These are phyloP conservation scores for Lipomyces kockii DNA, from an alignment of 805 yeast species.

Conservation along the genomic window DNA sequence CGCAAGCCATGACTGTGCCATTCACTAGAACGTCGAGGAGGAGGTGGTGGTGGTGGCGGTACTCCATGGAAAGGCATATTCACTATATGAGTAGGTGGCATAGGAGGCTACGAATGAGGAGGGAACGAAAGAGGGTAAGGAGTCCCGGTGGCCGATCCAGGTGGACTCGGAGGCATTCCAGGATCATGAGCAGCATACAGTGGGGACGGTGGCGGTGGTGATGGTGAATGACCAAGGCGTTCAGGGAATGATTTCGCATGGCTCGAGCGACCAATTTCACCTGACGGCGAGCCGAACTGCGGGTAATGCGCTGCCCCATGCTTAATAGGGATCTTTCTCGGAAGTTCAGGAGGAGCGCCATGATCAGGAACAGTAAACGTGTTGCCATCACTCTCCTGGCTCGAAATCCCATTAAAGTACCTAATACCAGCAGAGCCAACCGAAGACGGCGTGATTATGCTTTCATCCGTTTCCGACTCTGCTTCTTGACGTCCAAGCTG, in stretches of 20 bases:
- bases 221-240: background rate
- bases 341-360: slow-evolving; percentile 6
- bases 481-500: slow-evolving; percentile 11
- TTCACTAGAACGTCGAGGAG: background rate
- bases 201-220: background rate
- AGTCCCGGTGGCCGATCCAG: background rate
- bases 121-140: background rate
- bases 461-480: slow-evolving; percentile 4
- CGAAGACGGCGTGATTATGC: slow-evolving; percentile 18
- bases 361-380: background rate
- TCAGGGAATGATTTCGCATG: slow-evolving; percentile 4
- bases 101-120: background rate
- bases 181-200: background rate
- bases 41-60: background rate
- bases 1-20: background rate
- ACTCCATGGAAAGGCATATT: background rate
- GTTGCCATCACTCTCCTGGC: slow-evolving; percentile 10
- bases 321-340: slow-evolving; percentile 14
- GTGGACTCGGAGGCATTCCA: background rate
- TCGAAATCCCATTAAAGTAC: background rate
- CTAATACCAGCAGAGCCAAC: slow-evolving; percentile 9
- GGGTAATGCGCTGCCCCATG: slow-evolving; percentile 7
- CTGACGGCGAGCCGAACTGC: slow-evolving; percentile 4
- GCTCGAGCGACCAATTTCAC: background rate
- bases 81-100: background rate